These are phyloP conservation scores for Aegilops longissima DNA, from an alignment of 176 grass and related monocot species.

Conservation along the genomic window DNA sequence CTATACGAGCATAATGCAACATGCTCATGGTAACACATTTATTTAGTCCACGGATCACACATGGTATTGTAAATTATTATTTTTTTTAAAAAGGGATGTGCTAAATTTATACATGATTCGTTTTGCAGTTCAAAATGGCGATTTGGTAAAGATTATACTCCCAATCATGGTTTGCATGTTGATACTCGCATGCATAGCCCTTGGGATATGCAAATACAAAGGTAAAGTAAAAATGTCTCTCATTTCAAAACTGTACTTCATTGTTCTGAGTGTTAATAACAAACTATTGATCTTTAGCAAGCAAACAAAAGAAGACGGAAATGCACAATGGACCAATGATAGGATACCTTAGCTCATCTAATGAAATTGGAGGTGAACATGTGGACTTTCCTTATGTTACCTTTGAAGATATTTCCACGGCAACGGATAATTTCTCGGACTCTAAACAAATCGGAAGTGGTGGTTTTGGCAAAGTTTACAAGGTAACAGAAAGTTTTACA, in stretches of 20 bases:
- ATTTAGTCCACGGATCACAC: background rate
- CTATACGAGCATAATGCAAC: background rate
- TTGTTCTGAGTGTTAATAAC: background rate
- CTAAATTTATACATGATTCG: background rate
- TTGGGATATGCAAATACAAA: constrained; percentile 11
- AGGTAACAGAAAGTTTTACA: background rate
- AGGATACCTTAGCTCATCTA: background rate
- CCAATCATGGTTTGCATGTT: background rate
- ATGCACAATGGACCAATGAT: background rate
- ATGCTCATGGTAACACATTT: background rate
- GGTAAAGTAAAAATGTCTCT: background rate
- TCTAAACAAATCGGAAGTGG: constrained; percentile 39
- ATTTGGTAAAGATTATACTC: background rate
- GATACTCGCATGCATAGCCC: background rate
- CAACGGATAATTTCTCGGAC: constrained; percentile 45
- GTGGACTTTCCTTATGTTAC: constrained; percentile 12
- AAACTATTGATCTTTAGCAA: background rate
- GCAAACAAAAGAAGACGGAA: background rate
- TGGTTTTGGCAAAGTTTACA: constrained; percentile 47
- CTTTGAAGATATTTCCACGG: constrained; percentile 11
- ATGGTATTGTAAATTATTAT: background rate
- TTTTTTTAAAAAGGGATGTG: background rate
- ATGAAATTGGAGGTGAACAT: background rate
- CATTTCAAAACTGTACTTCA: background rate
- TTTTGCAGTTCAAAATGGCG: background rate